Evolutionary conservation across 441 rosid genomes (phyloP).

Genomic region (Cnidoscolus chayamansa): DNA sequence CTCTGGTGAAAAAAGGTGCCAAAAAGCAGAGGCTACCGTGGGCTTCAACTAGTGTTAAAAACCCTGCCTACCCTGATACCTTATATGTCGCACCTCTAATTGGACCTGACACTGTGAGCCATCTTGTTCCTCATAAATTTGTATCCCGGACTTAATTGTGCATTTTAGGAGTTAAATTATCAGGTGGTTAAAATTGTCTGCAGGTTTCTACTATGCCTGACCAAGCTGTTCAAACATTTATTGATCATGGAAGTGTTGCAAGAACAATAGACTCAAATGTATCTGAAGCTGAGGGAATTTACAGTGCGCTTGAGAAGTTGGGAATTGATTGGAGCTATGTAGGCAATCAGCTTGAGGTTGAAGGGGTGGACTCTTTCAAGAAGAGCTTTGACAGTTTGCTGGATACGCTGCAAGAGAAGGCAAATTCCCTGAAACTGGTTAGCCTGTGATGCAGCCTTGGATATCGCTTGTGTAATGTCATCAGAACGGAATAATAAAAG

Average conservation of each 20-base stretch:
- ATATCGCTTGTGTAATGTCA: slow-evolving; percentile 7
- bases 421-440: slow-evolving; percentile 72
- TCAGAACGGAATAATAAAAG: slow-evolving; percentile 32
- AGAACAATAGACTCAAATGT: slow-evolving; percentile 87
- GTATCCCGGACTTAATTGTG: neutral
- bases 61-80: slow-evolving; percentile 86
- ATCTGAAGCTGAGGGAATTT: slow-evolving; percentile 88
- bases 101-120: slow-evolving; percentile 92
- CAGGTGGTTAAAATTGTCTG: neutral
- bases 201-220: slow-evolving; percentile 99
- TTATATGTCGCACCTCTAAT: slow-evolving; percentile 84
- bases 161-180: neutral
- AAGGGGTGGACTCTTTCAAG: slow-evolving; percentile 91
- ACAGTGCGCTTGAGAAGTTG: slow-evolving; percentile 92
- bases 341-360: slow-evolving; percentile 81
- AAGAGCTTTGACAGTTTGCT: slow-evolving; percentile 93
- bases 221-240: slow-evolving; percentile 88
- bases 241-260: slow-evolving; percentile 75
- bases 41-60: slow-evolving; percentile 97
- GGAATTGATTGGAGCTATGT: slow-evolving; percentile 86
- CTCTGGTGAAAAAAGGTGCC: slow-evolving; percentile 90
- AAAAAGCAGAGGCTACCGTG: slow-evolving; percentile 94
- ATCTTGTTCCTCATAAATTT: neutral
- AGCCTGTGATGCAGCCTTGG: slow-evolving; percentile 43
- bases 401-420: slow-evolving; percentile 90